phyloP scores from a whole-genome alignment of 2,329 filamentous ascomycete genomes.

The Verticillium zaregamsianum region DNA sequence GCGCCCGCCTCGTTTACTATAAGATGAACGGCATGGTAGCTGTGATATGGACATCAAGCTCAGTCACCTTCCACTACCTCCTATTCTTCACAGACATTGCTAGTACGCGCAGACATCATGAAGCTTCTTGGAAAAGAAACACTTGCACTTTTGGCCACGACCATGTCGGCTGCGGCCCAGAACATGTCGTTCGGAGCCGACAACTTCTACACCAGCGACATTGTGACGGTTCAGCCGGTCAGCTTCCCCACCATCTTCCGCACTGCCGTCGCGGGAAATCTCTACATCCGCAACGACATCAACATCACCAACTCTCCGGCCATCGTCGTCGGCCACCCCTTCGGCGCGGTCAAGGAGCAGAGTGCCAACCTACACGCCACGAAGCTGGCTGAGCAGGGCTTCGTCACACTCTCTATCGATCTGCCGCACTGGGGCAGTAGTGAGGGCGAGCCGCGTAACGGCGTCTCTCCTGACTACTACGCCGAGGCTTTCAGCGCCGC shows the following conservation, averaged over 20 bases:
- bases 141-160: too few species aligned
- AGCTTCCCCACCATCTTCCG: conserved; percentile 3
- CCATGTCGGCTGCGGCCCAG: conserved; percentile 2
- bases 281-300: neutral
- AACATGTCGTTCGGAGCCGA: conserved; percentile 7
- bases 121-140: too few species aligned
- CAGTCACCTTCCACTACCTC: too few species aligned
- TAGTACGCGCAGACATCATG: too few species aligned
- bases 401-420: conserved; percentile 20
- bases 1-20: too few species aligned
- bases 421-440: conserved; percentile 20
- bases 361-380: conserved; percentile 24
- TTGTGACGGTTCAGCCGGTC: neutral
- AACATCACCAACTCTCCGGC: conserved; percentile 5
- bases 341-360: conserved; percentile 25
- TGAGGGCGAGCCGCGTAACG: conserved; percentile 18
- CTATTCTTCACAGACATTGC: too few species aligned
- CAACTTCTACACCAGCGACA: conserved; percentile 8
- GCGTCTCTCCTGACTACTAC: conserved; percentile 20
- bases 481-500: conserved; percentile 24
- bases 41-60: too few species aligned
- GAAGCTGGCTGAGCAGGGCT: conserved; percentile 17
- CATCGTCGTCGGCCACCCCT: conserved; percentile 22
- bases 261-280: neutral
- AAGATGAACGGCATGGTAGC: too few species aligned